Evolutionary conservation across 805 yeast genomes (phyloP).

Genomic region (Candida pseudoglaebosa): DNA sequence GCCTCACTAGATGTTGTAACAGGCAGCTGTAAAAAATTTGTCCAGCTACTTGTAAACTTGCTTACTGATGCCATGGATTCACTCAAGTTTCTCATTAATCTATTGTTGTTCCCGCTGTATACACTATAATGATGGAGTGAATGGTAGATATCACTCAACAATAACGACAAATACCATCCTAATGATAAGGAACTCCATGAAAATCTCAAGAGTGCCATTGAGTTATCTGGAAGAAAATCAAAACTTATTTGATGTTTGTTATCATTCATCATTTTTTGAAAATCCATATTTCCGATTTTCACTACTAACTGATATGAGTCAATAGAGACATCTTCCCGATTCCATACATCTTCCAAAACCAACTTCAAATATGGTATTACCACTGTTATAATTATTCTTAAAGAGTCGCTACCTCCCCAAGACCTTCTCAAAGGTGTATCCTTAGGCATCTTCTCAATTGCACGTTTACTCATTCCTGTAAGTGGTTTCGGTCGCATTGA

Average conservation of each 20-base stretch:
- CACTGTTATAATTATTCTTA: constrained; percentile 35
- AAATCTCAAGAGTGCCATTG: constrained; percentile 46
- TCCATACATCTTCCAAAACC: constrained; percentile 23
- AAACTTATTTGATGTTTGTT: constrained; percentile 27
- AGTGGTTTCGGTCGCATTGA: constrained; percentile 50
- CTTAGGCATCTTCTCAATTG: constrained; percentile 50
- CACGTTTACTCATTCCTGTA: constrained; percentile 56
- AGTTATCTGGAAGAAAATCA: constrained; percentile 42
- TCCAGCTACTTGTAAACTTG: constrained; percentile 37
- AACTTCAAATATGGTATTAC: constrained; percentile 36
- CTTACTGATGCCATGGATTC: constrained; percentile 34
- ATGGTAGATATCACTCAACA: constrained; percentile 57
- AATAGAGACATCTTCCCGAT: constrained; percentile 14
- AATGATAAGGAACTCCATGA: constrained; percentile 60
- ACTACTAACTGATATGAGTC: constrained; percentile 32
- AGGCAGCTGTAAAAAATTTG: constrained; percentile 23
- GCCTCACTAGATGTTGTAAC: constrained; percentile 7
- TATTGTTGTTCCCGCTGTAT: constrained; percentile 21
- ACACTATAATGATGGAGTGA: constrained; percentile 17
- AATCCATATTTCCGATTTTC: constrained; percentile 38
- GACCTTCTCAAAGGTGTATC: constrained; percentile 46
- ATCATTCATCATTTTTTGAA: constrained; percentile 16
- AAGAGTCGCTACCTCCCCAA: constrained; percentile 57
- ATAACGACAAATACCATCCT: constrained; percentile 71
- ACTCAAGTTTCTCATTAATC: constrained; percentile 38